phyloP scores from a whole-genome alignment of 306 rosid genomes.

The Calophaca sinica region DNA sequence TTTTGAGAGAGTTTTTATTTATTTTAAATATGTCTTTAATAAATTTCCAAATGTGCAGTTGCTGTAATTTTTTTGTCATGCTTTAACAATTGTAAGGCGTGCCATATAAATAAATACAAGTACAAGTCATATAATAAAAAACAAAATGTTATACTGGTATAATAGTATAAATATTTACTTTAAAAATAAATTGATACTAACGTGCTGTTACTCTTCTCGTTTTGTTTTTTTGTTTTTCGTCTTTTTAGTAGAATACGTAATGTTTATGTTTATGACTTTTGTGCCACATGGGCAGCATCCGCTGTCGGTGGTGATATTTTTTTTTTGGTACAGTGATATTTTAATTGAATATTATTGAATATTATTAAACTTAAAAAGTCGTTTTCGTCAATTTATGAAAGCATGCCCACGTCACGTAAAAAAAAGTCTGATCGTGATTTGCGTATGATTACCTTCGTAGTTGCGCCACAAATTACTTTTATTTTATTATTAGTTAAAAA shows the following conservation, averaged over 20 bases:
- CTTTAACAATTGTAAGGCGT: too few species aligned
- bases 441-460: slow-evolving; percentile 45
- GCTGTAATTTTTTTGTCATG: too few species aligned
- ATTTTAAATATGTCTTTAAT: too few species aligned
- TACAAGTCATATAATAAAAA: too few species aligned
- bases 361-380: slow-evolving; percentile 2
- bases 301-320: slow-evolving; percentile 57
- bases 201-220: background rate
- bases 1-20: too few species aligned
- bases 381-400: slow-evolving; percentile 42
- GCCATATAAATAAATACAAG: too few species aligned
- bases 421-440: slow-evolving; percentile 44
- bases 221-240: background rate
- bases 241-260: slow-evolving; percentile 14
- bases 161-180: too few species aligned
- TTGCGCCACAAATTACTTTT: slow-evolving; percentile 37
- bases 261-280: slow-evolving; percentile 26
- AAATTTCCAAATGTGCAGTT: too few species aligned
- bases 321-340: too few species aligned
- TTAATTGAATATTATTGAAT: background rate
- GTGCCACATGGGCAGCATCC: slow-evolving; percentile 51
- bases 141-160: too few species aligned
- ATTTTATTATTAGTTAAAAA: too few species aligned
- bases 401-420: slow-evolving; percentile 32
- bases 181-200: background rate